Evolutionary conservation across 352 stramenopile species (phyloP).

Genomic region (Phytopythium litorale): DNA sequence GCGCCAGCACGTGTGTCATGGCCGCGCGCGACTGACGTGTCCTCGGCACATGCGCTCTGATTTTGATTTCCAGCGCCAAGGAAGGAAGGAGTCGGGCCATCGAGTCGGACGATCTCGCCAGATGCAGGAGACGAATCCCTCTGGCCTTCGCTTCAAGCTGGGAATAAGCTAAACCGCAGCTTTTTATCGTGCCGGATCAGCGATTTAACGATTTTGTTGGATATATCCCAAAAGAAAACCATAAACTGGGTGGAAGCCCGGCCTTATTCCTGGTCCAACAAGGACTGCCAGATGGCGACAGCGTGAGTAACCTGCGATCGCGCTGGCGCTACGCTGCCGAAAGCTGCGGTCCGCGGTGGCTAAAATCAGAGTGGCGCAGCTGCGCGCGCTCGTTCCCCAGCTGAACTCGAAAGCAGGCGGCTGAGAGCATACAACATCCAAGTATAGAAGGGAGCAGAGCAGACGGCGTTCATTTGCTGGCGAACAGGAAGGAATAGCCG

Average conservation of each 20-base stretch:
- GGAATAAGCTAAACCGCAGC: background rate
- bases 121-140: background rate
- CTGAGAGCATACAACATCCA: background rate
- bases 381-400: background rate
- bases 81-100: background rate
- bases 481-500: background rate
- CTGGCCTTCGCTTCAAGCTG: background rate
- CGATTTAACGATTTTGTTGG: no score
- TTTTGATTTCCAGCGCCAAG: background rate
- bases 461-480: background rate
- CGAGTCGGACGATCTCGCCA: background rate
- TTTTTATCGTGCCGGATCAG: no score
- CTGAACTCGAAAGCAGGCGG: background rate
- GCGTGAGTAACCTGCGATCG: background rate
- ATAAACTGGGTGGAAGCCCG: background rate
- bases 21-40: no score
- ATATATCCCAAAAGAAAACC: background rate
- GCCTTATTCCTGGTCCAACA: background rate
- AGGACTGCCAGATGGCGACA: background rate
- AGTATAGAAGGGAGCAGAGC: background rate
- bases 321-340: background rate
- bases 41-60: no score
- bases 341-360: background rate
- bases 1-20: no score
- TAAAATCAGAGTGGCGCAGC: background rate